Base-by-base conservation (phyloP, 2,329 filamentous ascomycete genomes). In the Fusarium redolens region DNA sequence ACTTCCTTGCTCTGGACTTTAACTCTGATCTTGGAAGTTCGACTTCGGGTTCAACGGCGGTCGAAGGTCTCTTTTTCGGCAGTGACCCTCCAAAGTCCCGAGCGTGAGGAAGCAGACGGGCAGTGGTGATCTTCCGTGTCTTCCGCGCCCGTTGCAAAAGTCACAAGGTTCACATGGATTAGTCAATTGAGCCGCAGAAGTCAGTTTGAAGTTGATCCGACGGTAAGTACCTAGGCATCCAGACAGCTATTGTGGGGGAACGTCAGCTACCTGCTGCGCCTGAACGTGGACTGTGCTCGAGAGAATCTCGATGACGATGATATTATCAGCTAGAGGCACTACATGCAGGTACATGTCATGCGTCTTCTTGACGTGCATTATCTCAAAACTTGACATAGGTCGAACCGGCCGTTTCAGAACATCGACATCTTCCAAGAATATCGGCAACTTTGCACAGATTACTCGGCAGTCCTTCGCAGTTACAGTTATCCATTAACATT, bases 231-330 rank as follows among this genome's bases (percentile, higher is more conserved):
- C 31, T 68, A 38, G 43, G 25, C 50, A 41, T 30, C 28, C 40
- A 28, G 38, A 51, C 56, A 55, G 65, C 65, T 69, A 40, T 43
- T 69, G 65, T 69, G 65, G 58, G 45, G 65, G 44, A 33, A 30
- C 15, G 37, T 52, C 37, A 60, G 60, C 60, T 60, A 25, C 17
- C 35, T 30, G 33, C 55, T 44, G 25, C 33, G 30, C 35, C n/a
- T 69, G 51, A 61, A 69, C 50, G 44, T 59, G 37, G 37, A 22
- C 37, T 55, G 37, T 50, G 52, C 28, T 30, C 7, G 17, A 38
- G 31, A 54, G 28, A 31, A 61, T 52, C 47, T 50, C 25, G 43
- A 55, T 61, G 65, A 69, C 45, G 67, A 69, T 35, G 65, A 65
- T 56, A 52, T 25, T 33, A 7, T 51, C 31, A 48, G 31, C 25